These are phyloP conservation scores for Venustampulla echinocandica DNA, from an alignment of 495 filamentous ascomycete genomes.

Conservation along the genomic window DNA sequence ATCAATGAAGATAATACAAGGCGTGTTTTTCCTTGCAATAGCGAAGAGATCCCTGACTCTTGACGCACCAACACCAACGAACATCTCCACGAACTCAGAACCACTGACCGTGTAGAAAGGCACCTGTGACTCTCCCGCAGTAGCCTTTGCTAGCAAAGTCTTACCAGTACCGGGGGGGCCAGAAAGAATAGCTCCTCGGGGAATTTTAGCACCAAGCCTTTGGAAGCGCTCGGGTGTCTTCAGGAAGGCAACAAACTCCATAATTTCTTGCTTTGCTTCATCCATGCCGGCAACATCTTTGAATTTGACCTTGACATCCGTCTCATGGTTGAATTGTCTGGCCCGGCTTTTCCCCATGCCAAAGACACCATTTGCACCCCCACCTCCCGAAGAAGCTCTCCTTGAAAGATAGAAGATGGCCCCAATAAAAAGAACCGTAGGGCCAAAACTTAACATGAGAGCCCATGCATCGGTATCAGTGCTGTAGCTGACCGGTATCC, in stretches of 20 bases:
- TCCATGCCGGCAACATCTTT: conserved; percentile 97
- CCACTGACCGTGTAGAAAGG: conserved; percentile 98
- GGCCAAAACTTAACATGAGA: conserved; percentile 68
- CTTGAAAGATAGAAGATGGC: conserved; percentile 64
- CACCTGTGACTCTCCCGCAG: conserved; percentile 92
- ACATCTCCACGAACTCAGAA: conserved; percentile 99
- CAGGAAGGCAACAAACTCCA: conserved; percentile 97
- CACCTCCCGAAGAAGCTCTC: conserved; percentile 47
- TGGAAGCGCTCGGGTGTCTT: conserved; percentile 85
- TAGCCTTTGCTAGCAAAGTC: conserved; percentile 93
- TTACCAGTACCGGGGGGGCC: conserved; percentile 98
- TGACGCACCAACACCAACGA: conserved; percentile 94
- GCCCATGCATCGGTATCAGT: conserved; percentile 59
- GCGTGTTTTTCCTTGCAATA: conserved; percentile 88
- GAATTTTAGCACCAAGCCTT: conserved; percentile 92
- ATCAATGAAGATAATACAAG: conserved; percentile 99
- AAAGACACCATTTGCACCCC: conserved; percentile 74
- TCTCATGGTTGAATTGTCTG: conserved; percentile 95
- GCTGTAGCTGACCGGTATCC: conserved; percentile 86
- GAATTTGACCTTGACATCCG: conserved; percentile 92
- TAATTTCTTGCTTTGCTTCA: conserved; percentile 95
- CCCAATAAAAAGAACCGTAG: conserved; percentile 77
- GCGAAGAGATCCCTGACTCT: conserved; percentile 92
- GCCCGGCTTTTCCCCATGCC: conserved; percentile 92
- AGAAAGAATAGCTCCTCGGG: conserved; percentile 89